Evolutionary conservation across 2,329 filamentous ascomycete genomes (phyloP), one percentile per base, ranked within the genome.

Genomic region (Calonectria pseudoreteaudii): DNA sequence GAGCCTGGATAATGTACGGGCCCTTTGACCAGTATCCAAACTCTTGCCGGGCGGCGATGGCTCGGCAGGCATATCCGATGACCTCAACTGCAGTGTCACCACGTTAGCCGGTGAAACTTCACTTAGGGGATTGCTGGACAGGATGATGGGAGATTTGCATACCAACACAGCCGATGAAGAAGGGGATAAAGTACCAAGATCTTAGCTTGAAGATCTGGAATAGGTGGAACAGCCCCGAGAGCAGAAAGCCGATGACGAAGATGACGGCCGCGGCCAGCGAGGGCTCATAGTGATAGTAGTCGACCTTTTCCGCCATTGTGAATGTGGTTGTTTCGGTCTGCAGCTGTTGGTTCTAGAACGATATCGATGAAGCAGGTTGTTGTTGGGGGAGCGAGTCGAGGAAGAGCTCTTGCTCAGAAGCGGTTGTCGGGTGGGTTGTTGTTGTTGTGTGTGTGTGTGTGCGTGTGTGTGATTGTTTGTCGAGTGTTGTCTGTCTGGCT

Each of bases 181-280:
- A 86, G 0, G 88, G 85, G 1, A 87, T 86, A 77, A 88, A 86
- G 79, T 87, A 90, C 87, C 87, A 89, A 4, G 86, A 86, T 49
- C 84, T 80, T 1, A 82, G 81, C 56, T 78, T 79, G 41, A 86
- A 41, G 30, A 88, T 74, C 65, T 86, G 85, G 28, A 80, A 85
- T 28, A 79, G 53, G 74, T 88, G 87, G 1, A 56, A 70, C 9
- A 68, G 9, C 30, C 53, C 66, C 20, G 66, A 68, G 28, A 60
- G 38, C n/a, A 38, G 18, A 30, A 68, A 68, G 16, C 52, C 26
- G 26, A 62, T n/a, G 4, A 68, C 47, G 41, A 68, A 68, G 23
- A 62, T 68, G 38, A 68, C n/a, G 4, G 66, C 66, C 7, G 66
- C 66, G 1, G 53, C 18, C 26, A 68, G 13, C 3, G 66, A 68